These are phyloP conservation scores for Carex pumila DNA, from an alignment of 176 grass and related monocot genomes.

Conservation along the genomic window DNA sequence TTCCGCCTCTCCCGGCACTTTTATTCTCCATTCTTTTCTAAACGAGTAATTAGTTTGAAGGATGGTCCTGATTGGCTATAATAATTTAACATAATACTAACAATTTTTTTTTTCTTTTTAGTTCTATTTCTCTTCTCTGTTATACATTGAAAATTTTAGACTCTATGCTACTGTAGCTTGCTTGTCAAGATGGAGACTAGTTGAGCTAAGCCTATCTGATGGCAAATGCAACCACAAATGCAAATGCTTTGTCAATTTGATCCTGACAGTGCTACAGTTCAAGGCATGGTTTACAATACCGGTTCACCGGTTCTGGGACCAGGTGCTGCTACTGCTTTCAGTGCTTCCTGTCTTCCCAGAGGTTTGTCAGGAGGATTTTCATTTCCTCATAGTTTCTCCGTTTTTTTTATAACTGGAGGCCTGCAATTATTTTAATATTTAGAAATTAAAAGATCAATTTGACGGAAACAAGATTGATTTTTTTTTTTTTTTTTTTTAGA, in stretches of 20 bases:
- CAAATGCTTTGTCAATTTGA: not conserved
- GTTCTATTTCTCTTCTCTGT: not conserved
- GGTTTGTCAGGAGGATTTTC: not conserved
- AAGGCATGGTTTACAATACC: not conserved
- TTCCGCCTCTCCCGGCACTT: too few relatives aligned
- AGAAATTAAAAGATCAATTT: too few relatives aligned
- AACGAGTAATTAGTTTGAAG: too few relatives aligned
- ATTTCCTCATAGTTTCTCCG: not conserved
- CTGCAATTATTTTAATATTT: not conserved
- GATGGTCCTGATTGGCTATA: not conserved
- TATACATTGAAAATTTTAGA: not conserved
- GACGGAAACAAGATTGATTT: too few relatives aligned
- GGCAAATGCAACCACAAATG: not conserved
- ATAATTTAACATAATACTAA: not conserved
- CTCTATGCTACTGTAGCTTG: not conserved
- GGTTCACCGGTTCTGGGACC: not conserved
- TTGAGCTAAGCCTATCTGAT: not conserved
- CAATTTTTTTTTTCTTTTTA: too few relatives aligned
- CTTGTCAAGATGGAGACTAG: not conserved
- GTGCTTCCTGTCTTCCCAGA: not conserved
- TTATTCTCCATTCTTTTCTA: too few relatives aligned
- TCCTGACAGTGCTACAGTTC: not conserved
- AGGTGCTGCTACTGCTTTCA: not conserved
- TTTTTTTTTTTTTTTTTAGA: too few relatives aligned
- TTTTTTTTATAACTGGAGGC: not conserved